Base-by-base conservation (phyloP, 192 early-diverging fungal genomes). In the Podila horticola region DNA sequence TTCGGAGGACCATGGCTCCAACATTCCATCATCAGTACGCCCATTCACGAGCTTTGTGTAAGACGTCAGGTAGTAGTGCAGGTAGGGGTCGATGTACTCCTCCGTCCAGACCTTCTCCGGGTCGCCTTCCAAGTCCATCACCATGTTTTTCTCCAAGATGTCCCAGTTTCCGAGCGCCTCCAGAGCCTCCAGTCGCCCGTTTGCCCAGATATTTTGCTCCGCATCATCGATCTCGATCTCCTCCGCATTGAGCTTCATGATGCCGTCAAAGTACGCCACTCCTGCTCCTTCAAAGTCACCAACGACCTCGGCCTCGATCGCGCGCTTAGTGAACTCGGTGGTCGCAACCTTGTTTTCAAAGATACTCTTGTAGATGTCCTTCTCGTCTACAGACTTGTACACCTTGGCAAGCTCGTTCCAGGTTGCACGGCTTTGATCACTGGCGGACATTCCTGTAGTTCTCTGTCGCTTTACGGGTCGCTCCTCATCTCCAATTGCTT, bases 81-180 rank as follows among this genome's bases (percentile, higher is more conserved):
- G 58, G 62, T 90, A 89, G 4, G 85, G 82, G 58, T 91, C 86
- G 49, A 83, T 74, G 29, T 74, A 83, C 11, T 86, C 84, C 13
- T 72, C 64, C 15, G 90, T 86, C 92, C 92, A 94, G 0, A 94
- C 28, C 5, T 73, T 68, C 0, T 74, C 62, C 22, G 86, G 62
- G 64, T 91, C 63, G 29, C 75, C 62, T 8, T 89, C 88, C 45
- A 94, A 58, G 55, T 89, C 88, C n/a, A 79, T 41, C 67, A 84
- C 71, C 49, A 91, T 84, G 71, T 76, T 83, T 8, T 77, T 64
- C 5, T 87, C 84, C 31, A 94, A 67, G 11, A 83, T 76, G 62
- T 91, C 89, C 91, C 92, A 94, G 50, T 89, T 71, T 6, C 86
- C 88, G 34, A 94, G 82, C 26, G 90, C 83, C 50, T 89, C 86